A percentile compares a stretch with the other conserved stretches of the same genome.
Evolutionary conservation across 202 grass and related monocot genomes (phyloP).

Genomic region (Panicum virgatum): DNA sequence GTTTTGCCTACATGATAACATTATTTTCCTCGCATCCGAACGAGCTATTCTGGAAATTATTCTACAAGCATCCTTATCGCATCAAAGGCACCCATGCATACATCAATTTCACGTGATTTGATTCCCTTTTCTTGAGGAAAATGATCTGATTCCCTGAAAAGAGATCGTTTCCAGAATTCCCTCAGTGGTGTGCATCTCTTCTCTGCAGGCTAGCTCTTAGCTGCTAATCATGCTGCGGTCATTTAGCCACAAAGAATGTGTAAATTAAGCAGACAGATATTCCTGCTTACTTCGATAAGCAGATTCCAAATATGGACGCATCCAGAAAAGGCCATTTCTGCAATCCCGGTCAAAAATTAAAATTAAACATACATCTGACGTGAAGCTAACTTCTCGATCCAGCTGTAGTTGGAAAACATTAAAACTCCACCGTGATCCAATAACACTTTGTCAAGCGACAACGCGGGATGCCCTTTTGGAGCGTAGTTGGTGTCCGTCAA

Average conservation of each 20-base stretch:
- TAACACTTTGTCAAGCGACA: slow-evolving; percentile 16
- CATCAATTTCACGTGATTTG: slow-evolving; percentile 19
- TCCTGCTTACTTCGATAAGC: background rate
- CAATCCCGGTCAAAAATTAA: background rate
- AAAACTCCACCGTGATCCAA: slow-evolving; percentile 37
- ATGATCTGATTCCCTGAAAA: slow-evolving; percentile 8
- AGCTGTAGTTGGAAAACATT: slow-evolving; percentile 4
- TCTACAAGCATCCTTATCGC: background rate
- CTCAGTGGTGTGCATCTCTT: background rate
- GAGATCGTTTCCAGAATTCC: background rate
- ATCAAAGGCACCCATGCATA: background rate
- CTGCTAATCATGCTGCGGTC: background rate
- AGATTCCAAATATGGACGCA: background rate
- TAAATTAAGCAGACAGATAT: background rate
- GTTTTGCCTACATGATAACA: background rate
- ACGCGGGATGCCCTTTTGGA: slow-evolving; percentile 55
- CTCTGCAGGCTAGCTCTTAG: background rate
- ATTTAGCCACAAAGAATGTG: background rate
- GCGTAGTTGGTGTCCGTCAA: slow-evolving; percentile 31
- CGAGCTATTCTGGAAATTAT: background rate
- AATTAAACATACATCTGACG: background rate
- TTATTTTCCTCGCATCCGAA: no score
- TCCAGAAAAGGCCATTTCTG: background rate
- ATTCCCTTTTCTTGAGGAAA: background rate
- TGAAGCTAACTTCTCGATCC: background rate